These are phyloP conservation scores for Penicillium hordei DNA, from an alignment of 2,329 filamentous ascomycete species.

Conservation along the genomic window DNA sequence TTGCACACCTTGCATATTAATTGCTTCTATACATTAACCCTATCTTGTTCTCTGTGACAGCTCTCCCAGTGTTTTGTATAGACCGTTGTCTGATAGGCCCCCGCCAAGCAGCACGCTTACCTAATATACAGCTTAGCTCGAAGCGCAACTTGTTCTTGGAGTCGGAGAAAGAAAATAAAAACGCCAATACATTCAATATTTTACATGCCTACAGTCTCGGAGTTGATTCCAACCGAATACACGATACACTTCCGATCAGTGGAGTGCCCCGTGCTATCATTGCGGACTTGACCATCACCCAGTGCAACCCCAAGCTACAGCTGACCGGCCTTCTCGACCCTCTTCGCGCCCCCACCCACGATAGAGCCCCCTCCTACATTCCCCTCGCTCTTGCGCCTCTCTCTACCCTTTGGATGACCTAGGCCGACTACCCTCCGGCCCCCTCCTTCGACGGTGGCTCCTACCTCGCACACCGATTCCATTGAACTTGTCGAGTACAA, in stretches of 20 bases:
- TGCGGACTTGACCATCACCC: slow-evolving; percentile 17
- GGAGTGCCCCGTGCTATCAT: slow-evolving; percentile 4
- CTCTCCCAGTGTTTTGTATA: slow-evolving; percentile 11
- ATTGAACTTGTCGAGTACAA: slow-evolving; percentile 37
- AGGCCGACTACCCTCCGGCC: slow-evolving; percentile 20
- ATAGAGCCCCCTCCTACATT: slow-evolving; percentile 14
- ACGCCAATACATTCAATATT: not conserved
- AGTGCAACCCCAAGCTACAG: slow-evolving; percentile 21
- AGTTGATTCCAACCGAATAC: slow-evolving; percentile 3
- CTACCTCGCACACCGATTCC: slow-evolving; percentile 23
- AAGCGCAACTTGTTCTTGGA: slow-evolving; percentile 17
- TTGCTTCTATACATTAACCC: not conserved
- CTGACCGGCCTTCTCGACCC: slow-evolving; percentile 1
- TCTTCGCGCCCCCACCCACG: not conserved
- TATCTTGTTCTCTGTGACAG: not conserved
- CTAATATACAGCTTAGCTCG: slow-evolving; percentile 16
- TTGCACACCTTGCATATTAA: not conserved
- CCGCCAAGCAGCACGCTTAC: slow-evolving; percentile 6
- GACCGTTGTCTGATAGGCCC: slow-evolving; percentile 10
- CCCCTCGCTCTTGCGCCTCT: slow-evolving; percentile 9
- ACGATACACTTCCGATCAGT: slow-evolving; percentile 3
- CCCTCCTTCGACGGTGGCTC: slow-evolving; percentile 23
- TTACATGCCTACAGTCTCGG: slow-evolving; percentile 8
- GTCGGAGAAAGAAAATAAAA: slow-evolving; percentile 8
- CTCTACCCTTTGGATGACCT: slow-evolving; percentile 11